These are phyloP conservation scores for Aspergillus quadrilineatus DNA, from an alignment of 2,329 filamentous ascomycete species.

Conservation along the genomic window DNA sequence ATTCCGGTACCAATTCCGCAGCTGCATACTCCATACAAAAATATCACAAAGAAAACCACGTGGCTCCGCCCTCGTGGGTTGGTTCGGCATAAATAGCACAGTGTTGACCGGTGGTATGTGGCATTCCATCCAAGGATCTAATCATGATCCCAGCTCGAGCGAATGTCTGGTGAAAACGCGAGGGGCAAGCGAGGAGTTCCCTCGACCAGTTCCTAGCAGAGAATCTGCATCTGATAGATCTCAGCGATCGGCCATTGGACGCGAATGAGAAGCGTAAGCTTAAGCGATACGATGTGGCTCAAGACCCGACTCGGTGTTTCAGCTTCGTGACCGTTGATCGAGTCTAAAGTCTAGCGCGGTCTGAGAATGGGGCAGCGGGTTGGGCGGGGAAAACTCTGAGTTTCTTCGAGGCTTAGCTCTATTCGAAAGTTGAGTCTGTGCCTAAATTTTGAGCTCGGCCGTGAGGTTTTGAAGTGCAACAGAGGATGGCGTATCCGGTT, in stretches of 20 bases:
- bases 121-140: background rate
- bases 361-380: background rate
- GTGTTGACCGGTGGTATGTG: background rate
- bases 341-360: background rate
- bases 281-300: background rate
- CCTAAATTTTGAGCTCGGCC: background rate
- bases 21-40: background rate
- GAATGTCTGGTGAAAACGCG: background rate
- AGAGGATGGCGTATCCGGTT: background rate
- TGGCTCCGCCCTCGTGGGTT: background rate
- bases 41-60: background rate
- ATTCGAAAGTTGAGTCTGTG: background rate
- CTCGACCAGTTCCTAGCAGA: background rate
- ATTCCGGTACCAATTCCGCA: background rate
- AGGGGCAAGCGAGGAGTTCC: background rate
- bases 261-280: background rate
- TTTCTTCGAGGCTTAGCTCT: background rate
- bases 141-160: background rate
- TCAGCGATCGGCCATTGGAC: background rate
- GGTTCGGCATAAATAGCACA: background rate
- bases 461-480: background rate
- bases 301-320: slow-evolving; percentile 11
- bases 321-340: background rate
- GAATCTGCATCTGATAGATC: background rate
- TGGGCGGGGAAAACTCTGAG: background rate